A percentile compares a stretch with the other conserved stretches of the same genome.
Evolutionary conservation across 2,329 filamentous ascomycete genomes (phyloP).

Genomic region (Stachybotrys elegans): DNA sequence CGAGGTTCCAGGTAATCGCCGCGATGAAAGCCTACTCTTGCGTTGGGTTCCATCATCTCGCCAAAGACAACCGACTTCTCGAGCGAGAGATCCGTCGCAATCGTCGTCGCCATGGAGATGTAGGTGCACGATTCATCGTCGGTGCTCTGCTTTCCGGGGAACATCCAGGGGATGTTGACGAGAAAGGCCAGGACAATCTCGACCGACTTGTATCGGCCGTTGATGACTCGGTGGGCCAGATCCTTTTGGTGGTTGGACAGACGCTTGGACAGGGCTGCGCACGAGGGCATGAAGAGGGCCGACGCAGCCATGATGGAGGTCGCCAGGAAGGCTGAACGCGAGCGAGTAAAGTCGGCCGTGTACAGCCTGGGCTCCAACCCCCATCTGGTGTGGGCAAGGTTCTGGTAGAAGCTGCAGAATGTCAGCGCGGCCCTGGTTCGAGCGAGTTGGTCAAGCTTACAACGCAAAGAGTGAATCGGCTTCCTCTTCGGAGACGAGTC

Average conservation of each 20-base stretch:
- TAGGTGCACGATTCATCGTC: slow-evolving; percentile 71
- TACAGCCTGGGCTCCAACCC: slow-evolving; percentile 65
- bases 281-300: slow-evolving; percentile 60
- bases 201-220: slow-evolving; percentile 60
- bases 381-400: slow-evolving; percentile 69
- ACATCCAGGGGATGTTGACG: slow-evolving; percentile 74
- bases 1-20: slow-evolving; percentile 65
- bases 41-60: slow-evolving; percentile 37
- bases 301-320: slow-evolving; percentile 67
- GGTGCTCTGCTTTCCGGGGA: slow-evolving; percentile 59
- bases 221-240: slow-evolving; percentile 58
- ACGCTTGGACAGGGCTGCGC: slow-evolving; percentile 59
- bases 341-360: slow-evolving; percentile 59
- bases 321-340: slow-evolving; percentile 65
- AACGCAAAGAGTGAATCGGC: slow-evolving; percentile 59
- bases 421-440: neutral
- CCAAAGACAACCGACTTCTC: slow-evolving; percentile 64
- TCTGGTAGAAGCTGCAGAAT: slow-evolving; percentile 56
- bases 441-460: slow-evolving; percentile 35
- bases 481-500: slow-evolving; percentile 62
- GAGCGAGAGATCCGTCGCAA: slow-evolving; percentile 63
- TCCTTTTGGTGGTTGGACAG: slow-evolving; percentile 59
- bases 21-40: slow-evolving; percentile 45
- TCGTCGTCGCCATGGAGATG: slow-evolving; percentile 63
- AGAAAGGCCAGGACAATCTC: slow-evolving; percentile 72